Evolutionary conservation across 1,284 basidiomycete species (phyloP).

Genomic region (Gymnopus androsaceus): DNA sequence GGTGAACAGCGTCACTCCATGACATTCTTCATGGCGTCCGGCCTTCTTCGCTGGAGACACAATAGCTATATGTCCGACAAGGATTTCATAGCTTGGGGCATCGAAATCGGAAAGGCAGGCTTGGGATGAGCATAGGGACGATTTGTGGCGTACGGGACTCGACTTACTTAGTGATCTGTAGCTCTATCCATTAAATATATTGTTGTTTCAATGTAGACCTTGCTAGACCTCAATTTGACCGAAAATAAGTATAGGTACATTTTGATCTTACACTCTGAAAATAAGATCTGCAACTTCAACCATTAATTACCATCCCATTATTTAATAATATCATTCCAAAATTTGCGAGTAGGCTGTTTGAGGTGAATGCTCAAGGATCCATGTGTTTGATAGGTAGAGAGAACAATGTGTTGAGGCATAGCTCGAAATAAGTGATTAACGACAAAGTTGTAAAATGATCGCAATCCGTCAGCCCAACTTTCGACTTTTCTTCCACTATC

Average conservation of each 20-base stretch:
- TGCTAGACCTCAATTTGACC: too few relatives aligned
- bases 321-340: background rate
- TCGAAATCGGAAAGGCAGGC: background rate
- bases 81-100: background rate
- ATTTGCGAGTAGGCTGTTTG: background rate
- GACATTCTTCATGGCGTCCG: slow-evolving; percentile 12
- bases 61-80: slow-evolving; percentile 13
- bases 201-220: background rate
- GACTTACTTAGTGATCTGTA: background rate
- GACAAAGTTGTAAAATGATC: background rate
- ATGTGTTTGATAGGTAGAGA: background rate
- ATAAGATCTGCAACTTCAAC: background rate
- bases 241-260: background rate
- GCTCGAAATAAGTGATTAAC: background rate
- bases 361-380: background rate
- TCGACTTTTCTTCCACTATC: too few relatives aligned
- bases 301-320: background rate
- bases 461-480: too few relatives aligned
- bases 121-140: slow-evolving; percentile 2
- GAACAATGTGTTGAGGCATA: background rate
- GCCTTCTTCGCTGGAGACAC: slow-evolving; percentile 15
- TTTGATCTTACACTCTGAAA: background rate
- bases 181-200: background rate
- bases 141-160: slow-evolving; percentile 4
- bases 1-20: slow-evolving; percentile 9